Evolutionary conservation across 73 alveolate genomes (phyloP).

Genomic region (Paramecium sonneborni): DNA sequence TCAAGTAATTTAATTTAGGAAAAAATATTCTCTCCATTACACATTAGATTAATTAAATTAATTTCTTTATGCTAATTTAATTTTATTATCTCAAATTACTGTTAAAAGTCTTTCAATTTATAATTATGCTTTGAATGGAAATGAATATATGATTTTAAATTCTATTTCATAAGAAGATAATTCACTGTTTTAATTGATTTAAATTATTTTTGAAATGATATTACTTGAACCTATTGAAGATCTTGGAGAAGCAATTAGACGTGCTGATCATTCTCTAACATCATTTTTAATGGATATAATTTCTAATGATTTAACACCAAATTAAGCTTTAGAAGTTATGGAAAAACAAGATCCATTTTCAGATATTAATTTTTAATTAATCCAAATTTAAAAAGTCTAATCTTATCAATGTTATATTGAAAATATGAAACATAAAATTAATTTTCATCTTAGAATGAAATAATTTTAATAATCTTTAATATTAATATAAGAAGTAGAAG

Average conservation of each 20-base stretch:
- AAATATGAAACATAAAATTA: not conserved
- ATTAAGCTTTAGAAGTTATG: not conserved
- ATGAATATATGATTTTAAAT: not conserved
- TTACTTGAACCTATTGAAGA: not conserved
- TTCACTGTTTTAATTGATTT: not conserved
- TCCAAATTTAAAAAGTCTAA: not conserved
- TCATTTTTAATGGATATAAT: not conserved
- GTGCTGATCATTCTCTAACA: not conserved
- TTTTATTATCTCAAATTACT: not conserved
- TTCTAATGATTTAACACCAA: not conserved
- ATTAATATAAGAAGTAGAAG: not conserved
- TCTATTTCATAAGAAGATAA: not conserved
- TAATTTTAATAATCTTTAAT: not conserved
- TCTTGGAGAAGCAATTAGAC: not conserved
- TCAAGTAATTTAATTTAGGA: not conserved
- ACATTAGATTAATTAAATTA: not conserved
- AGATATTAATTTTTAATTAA: not conserved
- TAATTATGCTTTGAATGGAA: not conserved
- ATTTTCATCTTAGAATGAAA: not conserved
- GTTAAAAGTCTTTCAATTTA: not conserved
- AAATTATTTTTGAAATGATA: conserved; percentile 8
- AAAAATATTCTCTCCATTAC: not conserved
- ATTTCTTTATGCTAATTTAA: conserved; percentile 29
- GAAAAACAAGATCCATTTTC: not conserved
- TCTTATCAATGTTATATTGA: not conserved